Base-by-base conservation (phyloP, 1,284 basidiomycete genomes). In the Schizopora paradoxa region DNA sequence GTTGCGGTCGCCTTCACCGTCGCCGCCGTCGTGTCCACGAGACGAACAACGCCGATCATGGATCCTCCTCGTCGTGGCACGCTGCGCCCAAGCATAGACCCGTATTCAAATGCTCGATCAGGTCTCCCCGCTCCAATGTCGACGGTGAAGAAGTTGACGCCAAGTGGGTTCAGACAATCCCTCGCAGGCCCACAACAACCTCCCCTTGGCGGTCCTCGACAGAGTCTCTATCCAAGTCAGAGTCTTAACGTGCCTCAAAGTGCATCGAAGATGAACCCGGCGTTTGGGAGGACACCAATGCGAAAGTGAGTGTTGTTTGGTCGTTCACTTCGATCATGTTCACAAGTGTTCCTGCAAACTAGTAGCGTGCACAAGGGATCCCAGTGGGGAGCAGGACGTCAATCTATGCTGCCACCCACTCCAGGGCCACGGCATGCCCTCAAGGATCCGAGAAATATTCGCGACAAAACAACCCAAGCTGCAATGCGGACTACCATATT, bases 401-500 rank as follows among this genome's bases (percentile, higher is more conserved):
- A 50, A 22, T 69, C 67, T 1, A 55, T 43, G 59, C 63, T 21
- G 54, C 70, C 67, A 21, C 62, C 69, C 19, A 68, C 71, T 7
- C 69, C 73, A n/a, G 65, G 71, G 6, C 61, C 70, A 6, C 73
- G 68, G 46, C 73, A 79, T 61, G 58, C 67, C 13, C 54, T 65
- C 48, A 87, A 84, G 54, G 91, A 94, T 56, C 66, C 75, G 21
- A 77, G 91, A 2, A 85, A 86, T 0, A 68, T 91, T 36, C 79
- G 86, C 32, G 86, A 91, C 50, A 67, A 73, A 42, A 62, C 72
- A 11, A 91, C 81, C 58, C 86, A 91, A 60, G 61, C 67, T 2
- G 79, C 77, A 55, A 86, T 89, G 75, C 76, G 82, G 16, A 77
- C 82, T 50, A 86, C 91, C 27, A 79, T 94, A 47, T 66, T 74